These are phyloP conservation scores for Oemleria cerasiformis DNA, from an alignment of 306 rosid species.

Conservation along the genomic window DNA sequence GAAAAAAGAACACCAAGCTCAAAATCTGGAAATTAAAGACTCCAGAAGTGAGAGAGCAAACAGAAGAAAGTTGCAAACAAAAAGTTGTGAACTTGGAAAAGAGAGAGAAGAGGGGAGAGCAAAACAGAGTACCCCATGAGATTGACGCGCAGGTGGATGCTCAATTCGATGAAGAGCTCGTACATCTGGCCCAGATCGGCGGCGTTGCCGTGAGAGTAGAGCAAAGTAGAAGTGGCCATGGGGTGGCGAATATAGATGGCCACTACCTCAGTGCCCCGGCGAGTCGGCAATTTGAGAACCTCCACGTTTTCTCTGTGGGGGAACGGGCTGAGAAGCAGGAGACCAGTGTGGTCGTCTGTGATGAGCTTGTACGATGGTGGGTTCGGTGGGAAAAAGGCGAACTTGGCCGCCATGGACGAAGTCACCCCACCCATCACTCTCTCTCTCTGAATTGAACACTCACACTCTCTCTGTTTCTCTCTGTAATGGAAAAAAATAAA, in stretches of 20 bases:
- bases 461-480: background rate
- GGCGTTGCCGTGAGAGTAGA: constrained; percentile 95
- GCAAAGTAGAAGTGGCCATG: constrained; percentile 80
- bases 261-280: constrained; percentile 72
- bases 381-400: constrained; percentile 92
- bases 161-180: constrained; percentile 80
- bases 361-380: constrained; percentile 77
- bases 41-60: background rate
- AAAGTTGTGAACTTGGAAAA: constrained; percentile 3
- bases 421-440: constrained; percentile 86
- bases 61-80: constrained; percentile 10
- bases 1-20: constrained; percentile 4
- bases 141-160: constrained; percentile 83
- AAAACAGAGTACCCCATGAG: constrained; percentile 70
- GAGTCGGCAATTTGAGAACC: constrained; percentile 67
- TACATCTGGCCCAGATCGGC: constrained; percentile 99
- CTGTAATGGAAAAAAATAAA: background rate
- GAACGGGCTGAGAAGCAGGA: constrained; percentile 66
- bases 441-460: background rate
- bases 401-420: constrained; percentile 95
- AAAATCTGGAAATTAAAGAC: constrained; percentile 3
- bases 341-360: constrained; percentile 59
- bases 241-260: constrained; percentile 85
- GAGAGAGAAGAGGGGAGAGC: background rate
- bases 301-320: constrained; percentile 94